These are phyloP conservation scores for Clitopilus hobsonii DNA, from an alignment of 768 basidiomycete species.

Conservation along the genomic window DNA sequence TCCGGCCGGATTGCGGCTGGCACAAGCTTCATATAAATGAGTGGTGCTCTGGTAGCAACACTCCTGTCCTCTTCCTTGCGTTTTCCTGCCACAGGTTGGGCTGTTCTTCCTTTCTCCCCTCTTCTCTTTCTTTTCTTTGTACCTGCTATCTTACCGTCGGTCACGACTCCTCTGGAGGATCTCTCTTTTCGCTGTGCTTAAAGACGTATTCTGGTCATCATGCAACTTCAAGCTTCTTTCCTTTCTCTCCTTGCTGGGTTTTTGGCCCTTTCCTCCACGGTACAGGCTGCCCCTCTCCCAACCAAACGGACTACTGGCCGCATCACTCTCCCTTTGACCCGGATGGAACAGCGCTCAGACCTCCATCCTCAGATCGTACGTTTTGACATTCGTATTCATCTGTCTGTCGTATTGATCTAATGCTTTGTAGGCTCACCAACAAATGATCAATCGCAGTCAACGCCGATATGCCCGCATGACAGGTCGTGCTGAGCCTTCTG, in stretches of 20 bases:
- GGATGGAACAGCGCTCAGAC: conserved; percentile 25
- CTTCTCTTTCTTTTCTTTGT: conserved; percentile 18
- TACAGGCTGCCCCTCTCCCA: conserved; percentile 35
- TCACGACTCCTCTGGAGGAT: neutral
- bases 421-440: conserved; percentile 52
- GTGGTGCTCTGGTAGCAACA: conserved; percentile 9
- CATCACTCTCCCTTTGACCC: conserved; percentile 40
- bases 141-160: neutral
- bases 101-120: conserved; percentile 22
- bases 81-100: conserved; percentile 20
- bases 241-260: conserved; percentile 50
- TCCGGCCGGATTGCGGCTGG: conserved; percentile 1
- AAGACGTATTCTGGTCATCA: conserved; percentile 23
- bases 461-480: conserved; percentile 68
- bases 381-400: conserved; percentile 5
- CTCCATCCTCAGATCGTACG: conserved; percentile 34
- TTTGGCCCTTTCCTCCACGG: conserved; percentile 32
- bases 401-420: neutral
- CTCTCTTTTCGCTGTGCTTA: conserved; percentile 15
- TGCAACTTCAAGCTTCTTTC: conserved; percentile 48
- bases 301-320: conserved; percentile 23
- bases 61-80: conserved; percentile 17
- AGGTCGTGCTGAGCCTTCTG: conserved; percentile 47
- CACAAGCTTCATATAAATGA: conserved; percentile 9
- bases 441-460: conserved; percentile 61